phyloP scores from a whole-genome alignment of 805 yeast genomes.

The Kuraishia hungarica region DNA sequence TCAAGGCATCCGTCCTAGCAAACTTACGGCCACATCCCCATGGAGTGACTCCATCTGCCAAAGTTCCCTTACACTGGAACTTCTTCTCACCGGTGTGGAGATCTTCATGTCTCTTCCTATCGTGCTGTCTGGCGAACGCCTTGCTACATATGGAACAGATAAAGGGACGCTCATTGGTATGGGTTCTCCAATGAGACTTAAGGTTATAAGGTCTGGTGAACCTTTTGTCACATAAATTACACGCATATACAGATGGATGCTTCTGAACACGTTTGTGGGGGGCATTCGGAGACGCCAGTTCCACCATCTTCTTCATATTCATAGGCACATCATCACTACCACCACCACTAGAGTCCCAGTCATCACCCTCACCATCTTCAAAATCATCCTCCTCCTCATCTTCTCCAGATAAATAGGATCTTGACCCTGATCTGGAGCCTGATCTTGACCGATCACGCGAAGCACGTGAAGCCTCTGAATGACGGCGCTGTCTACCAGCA shows the following conservation, averaged over 20 bases:
- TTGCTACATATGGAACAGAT: conserved; percentile 68
- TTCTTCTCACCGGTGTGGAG: conserved; percentile 71
- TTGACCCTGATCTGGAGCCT: conserved; percentile 19
- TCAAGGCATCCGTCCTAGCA: conserved; percentile 73
- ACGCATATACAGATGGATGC: conserved; percentile 63
- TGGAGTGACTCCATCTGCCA: conserved; percentile 43
- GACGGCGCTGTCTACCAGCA: conserved; percentile 30
- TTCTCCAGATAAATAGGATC: conserved; percentile 12
- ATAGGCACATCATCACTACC: conserved; percentile 18
- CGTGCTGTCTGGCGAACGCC: conserved; percentile 77
- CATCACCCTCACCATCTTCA: conserved; percentile 15
- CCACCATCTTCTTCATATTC: conserved; percentile 49
- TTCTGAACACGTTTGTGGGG: conserved; percentile 52
- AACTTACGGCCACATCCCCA: conserved; percentile 84
- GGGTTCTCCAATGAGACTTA: conserved; percentile 87
- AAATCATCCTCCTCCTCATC: conserved; percentile 20
- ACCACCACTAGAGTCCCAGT: conserved; percentile 2
- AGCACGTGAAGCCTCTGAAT: conserved; percentile 10
- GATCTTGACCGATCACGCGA: conserved; percentile 27
- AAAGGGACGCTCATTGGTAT: conserved; percentile 76
- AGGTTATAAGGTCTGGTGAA: conserved; percentile 92
- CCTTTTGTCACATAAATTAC: conserved; percentile 76
- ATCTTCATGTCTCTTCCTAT: conserved; percentile 67
- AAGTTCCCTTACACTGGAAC: conserved; percentile 60
- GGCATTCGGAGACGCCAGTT: conserved; percentile 51